Base-by-base conservation (phyloP, 1,139 yeast genomes). In the Suhomyces coccinellae region DNA sequence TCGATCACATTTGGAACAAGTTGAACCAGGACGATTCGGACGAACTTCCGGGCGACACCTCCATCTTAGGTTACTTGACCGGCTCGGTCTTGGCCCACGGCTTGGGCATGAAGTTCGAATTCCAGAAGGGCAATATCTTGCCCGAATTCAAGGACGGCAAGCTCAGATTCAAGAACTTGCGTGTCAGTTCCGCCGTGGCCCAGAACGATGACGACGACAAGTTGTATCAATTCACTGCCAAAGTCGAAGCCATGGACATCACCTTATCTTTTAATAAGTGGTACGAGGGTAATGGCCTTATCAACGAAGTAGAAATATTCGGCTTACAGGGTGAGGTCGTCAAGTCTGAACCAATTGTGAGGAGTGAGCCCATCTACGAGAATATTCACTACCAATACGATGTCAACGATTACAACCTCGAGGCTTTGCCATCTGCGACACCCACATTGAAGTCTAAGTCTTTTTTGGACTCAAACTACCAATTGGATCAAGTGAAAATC, bases 271-370 rank as follows among this genome's bases (percentile, higher is more conserved):
- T 85, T 50, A 72, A 74, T 37, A 85, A 85, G 60, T 85, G 91
- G 91, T 73, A 82, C 41, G 78, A 79, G 48, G 85, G 89, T 0
- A 74, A 76, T 39, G 95, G 95, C 0, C 64, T 86, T 27, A 77
- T 85, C 34, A 70, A 83, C 43, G 82, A 82, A 51, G 63, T 85
- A 38, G 85, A 83, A 45, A 67, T 85, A 1, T 75, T 69, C 43
- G 93, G 93, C 0, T 68, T 84, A 60, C 70, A 69, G 28, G 91
- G 90, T 3, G 69, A 71, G 24, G 63, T 82, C 27, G 58, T 61
- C 55, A 61, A 38, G 16, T 30, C 35, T 9, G 41, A 41, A 3
- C 22, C 22, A 3, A 16, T 30, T 7, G 17, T 22, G 4, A 20
- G 13, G 9, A 33, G 22, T 12, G 41, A 24, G n/a, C 37, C 36